Evolutionary conservation across 2,329 filamentous ascomycete genomes (phyloP).

Genomic region (Cercospora sp.): DNA sequence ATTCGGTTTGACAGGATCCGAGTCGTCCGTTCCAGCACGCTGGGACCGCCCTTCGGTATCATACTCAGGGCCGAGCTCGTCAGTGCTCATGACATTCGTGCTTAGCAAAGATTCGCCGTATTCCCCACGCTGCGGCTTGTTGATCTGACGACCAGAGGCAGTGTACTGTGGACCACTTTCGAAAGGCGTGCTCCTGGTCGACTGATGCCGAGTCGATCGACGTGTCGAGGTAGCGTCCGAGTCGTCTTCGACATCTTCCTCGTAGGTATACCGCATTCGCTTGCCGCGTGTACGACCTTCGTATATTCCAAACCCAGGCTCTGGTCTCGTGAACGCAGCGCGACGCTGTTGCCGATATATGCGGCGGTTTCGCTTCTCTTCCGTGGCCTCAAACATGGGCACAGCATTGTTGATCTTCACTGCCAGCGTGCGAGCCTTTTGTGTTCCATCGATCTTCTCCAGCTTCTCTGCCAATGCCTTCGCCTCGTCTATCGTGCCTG

Average conservation of each 20-base stretch:
- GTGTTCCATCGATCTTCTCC: conserved; percentile 72
- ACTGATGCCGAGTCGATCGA: conserved; percentile 61
- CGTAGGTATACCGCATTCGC: conserved; percentile 93
- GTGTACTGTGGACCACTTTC: conserved; percentile 71
- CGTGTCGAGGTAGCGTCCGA: conserved; percentile 68
- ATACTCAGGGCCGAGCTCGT: conserved; percentile 36
- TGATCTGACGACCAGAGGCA: conserved; percentile 82
- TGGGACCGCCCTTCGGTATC: conserved; percentile 28
- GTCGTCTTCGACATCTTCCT: conserved; percentile 76
- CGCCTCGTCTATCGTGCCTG: conserved; percentile 85
- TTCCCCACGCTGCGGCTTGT: conserved; percentile 62
- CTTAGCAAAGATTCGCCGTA: conserved; percentile 64
- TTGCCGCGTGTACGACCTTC: conserved; percentile 96
- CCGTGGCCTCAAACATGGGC: conserved; percentile 86
- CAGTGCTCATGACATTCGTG: conserved; percentile 49
- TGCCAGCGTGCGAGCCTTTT: conserved; percentile 74
- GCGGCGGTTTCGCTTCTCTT: conserved; percentile 92
- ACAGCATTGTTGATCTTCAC: conserved; percentile 77
- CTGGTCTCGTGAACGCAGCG: conserved; percentile 81
- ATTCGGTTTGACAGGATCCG: conserved; percentile 45
- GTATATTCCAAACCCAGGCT: conserved; percentile 88
- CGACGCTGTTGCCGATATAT: conserved; percentile 87
- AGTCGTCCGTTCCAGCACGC: conserved; percentile 48
- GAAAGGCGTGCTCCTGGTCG: conserved; percentile 66
- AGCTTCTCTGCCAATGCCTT: conserved; percentile 74